Base-by-base conservation (phyloP, 2,329 filamentous ascomycete species). In the Penicillium sp. region DNA sequence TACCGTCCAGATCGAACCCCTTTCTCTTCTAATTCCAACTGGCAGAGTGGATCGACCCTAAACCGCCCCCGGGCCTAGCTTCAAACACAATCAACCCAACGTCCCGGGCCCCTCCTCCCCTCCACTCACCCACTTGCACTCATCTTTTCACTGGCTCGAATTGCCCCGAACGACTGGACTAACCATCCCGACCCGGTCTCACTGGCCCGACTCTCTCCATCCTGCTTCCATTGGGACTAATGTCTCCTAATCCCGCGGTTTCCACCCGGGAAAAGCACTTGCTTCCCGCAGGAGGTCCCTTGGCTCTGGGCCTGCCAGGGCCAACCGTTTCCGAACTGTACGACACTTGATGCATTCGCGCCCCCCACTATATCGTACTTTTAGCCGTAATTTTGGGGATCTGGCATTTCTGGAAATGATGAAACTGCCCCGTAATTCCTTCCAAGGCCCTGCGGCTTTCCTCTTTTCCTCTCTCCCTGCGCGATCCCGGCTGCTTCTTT, bases 381-480 rank as follows among this genome's bases (percentile, higher is more conserved):
- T 58, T 53, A 47, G 51, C 52, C 47, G 52, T 55, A 55, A 53
- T 53, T 61, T 58, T 56, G 48, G 53, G 45, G 46, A 38, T 47
- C 44, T 47, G 51, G 58, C 42, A 50, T 51, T 61, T 60, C 55
- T 59, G 52, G 53, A 63, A 61, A 48, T 55, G 28, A 56, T 60
- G 58, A 61, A 61, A 61, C 40, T 44, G 24, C 44, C 48, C 53
- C 51, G 47, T 41, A 45, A 40, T 46, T 57, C 48, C 44, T 49
- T 53, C 54, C 40, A 39, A 46, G 63, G 62, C 61, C 63, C 66
- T 69, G 67, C 67, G 67, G 66, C 66, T 63, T 64, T 58, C 65
- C 64, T 55, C 38, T 54, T 41, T 44, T 20, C 58, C 46, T 66
- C 58, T 63, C 48, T 20, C 60, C 48, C 54, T 63, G 58, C 58